Base-by-base conservation (phyloP, 1,284 basidiomycete genomes). In the Garcileccinum viscosum region DNA sequence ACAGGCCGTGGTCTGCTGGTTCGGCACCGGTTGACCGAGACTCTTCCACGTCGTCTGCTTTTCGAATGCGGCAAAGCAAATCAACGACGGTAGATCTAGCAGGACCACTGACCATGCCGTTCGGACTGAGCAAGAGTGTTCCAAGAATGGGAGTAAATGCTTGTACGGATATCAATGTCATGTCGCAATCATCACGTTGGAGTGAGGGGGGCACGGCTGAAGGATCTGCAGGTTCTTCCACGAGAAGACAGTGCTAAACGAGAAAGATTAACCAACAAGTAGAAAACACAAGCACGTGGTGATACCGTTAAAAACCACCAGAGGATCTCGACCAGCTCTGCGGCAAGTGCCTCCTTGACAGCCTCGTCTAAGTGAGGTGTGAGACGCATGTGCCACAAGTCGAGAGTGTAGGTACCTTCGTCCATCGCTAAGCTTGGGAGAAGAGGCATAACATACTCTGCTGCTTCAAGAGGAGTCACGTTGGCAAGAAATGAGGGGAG, bases 61-160 rank as follows among this genome's bases (percentile, higher is more conserved):
- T 84, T 71, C 86, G 85, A 67, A 93, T 86, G 38, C 90, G 88
- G 47, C 86, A 85, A 65, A 98, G 85, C 65, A 97, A 84, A 72
- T 94, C 88, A 17, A 97, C 93, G 64, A 98, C 87, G 4, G 93
- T 91, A 64, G 87, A 86, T 71, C 95, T 89, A 22, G 95, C 90
- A 4, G 90, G 87, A 33, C 90, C 90, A 38, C 92, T 91, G 53
- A 98, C 90, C 65, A 86, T 82, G 30, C 87, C 86, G 77, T 95
- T 95, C 17, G 91, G 87, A 77, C 92, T 96, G 66, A 98, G 88
- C 30, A 99, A 86, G 47, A 99, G 84, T 0, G 95, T 94, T 63
- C 95, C 96, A 24, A 99, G 87, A 64, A 98, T 91, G 7, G 96
- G 95, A 3, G 96, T 97, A 82, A 99, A 98, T 12, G 93, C 89